Percentiles rank a stretch among this genome's conserved stretches.
Evolutionary conservation across 352 stramenopile species (phyloP).

Genomic region (Phytophthora uliginosa): DNA sequence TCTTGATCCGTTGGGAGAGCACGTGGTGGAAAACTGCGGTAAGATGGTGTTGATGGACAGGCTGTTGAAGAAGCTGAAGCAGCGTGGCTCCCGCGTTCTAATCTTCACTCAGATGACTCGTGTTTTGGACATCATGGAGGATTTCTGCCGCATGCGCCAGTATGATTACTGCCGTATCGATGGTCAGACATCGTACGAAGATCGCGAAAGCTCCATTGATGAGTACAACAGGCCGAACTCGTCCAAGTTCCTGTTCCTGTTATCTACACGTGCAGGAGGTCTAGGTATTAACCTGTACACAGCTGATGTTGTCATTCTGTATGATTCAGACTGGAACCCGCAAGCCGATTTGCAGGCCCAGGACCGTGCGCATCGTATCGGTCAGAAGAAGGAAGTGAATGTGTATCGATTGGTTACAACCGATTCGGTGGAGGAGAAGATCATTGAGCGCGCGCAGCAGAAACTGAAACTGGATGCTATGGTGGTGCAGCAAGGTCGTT

Average conservation of each 20-base stretch:
- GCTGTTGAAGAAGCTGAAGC: constrained; percentile 90
- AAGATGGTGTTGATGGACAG: constrained; percentile 98
- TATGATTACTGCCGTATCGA: constrained; percentile 92
- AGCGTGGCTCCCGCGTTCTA: constrained; percentile 89
- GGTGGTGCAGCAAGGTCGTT: constrained; percentile 87
- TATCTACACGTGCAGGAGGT: constrained; percentile 97
- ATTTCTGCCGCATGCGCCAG: constrained; percentile 97
- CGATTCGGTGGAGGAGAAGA: constrained; percentile 99
- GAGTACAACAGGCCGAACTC: constrained; percentile 98
- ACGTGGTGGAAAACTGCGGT: constrained; percentile 97
- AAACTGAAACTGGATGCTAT: constrained; percentile 96
- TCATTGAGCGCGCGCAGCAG: constrained; percentile 98
- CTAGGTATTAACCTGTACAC: constrained; percentile 99
- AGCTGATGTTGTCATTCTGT: constrained; percentile 99
- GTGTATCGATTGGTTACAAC: constrained; percentile 97
- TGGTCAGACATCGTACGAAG: constrained; percentile 89
- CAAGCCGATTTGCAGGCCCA: constrained; percentile 97
- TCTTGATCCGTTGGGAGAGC: constrained; percentile 96
- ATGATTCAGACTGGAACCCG: constrained; percentile 99
- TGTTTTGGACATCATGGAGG: constrained; percentile 95
- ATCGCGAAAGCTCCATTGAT: constrained; percentile 88
- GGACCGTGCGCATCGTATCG: constrained; percentile 98
- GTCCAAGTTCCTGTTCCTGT: constrained; percentile 98
- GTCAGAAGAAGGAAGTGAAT: constrained; percentile 99
- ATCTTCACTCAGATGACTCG: constrained; percentile 97